Conservation (phyloP, 257 asterid genomes). For the Plantago elongata region DNA sequence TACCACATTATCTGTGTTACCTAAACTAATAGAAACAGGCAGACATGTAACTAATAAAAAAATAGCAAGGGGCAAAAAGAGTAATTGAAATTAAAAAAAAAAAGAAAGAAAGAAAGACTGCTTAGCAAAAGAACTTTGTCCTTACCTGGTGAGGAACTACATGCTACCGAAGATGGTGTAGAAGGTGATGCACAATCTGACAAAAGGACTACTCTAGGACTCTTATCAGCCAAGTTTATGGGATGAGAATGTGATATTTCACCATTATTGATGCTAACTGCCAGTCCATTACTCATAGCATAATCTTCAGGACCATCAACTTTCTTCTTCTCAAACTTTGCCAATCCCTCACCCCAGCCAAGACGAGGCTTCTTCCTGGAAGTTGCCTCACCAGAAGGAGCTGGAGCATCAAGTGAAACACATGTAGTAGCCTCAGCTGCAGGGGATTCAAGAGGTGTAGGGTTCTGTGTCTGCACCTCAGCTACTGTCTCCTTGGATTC, state of each 20-base stretch:
- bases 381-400: conserved; percentile 49
- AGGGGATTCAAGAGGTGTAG: conserved; percentile 29
- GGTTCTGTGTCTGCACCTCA: conserved; percentile 34
- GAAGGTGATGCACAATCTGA: conserved; percentile 64
- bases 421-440: conserved; percentile 28
- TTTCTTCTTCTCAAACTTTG: conserved; percentile 91
- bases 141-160: conserved; percentile 91
- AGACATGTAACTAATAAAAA: too few species aligned
- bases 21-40: too few species aligned
- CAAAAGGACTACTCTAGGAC: conserved; percentile 48
- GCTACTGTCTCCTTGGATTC: conserved; percentile 37
- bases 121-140: background rate
- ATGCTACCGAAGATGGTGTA: conserved; percentile 75
- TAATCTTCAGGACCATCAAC: conserved; percentile 71
- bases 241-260: conserved; percentile 42
- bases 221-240: conserved; percentile 41
- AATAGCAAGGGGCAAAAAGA: background rate
- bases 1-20: background rate
- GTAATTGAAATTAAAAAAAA: background rate
- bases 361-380: conserved; percentile 95
- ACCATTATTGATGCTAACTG: conserved; percentile 29
- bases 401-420: conserved; percentile 32
- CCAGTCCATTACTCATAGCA: conserved; percentile 28
- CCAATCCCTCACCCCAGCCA: conserved; percentile 99
- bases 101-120: background rate